Evolutionary conservation across 352 stramenopile genomes (phyloP), one percentile per base, ranked within the genome.

Genomic region (Phytophthora litchii): DNA sequence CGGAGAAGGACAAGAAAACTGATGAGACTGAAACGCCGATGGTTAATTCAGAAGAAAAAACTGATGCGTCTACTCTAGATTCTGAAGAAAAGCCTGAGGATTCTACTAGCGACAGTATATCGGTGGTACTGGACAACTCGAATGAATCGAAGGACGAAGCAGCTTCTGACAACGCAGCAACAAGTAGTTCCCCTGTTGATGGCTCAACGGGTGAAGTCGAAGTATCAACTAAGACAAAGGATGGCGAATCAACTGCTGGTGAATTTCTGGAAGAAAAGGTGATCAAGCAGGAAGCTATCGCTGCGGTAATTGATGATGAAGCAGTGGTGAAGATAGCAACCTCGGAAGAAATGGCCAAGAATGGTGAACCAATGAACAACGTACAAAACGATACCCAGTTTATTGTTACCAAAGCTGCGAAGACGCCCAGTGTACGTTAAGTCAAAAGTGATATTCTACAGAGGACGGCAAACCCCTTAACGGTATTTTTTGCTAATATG

Each of bases 201-300:
- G 46, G 56, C 12, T 40, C 41, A 17, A n/a, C 23, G 13, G n/a
- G 17, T 21, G 9, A 32, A 44, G 17, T 1, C 1, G 23, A 64
- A 31, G 19, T 3, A 10, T 38, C 44, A 9, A 47, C 14, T 12
- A 51, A 51, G n/a, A 19, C 14, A 0, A 67, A 67, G 20, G 29
- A 62, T 1, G 16, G 14, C 44, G 11, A 6, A 12, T 27, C 16
- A 11, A 31, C 44, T n/a, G 34, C 23, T 13, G 32, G 6, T 13
- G 60, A 71, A 41, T 49, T 35, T 51, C 11, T 12, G 5, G 46
- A 54, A 19, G 62, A 78, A 25, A 72, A 72, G 27, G 46, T 71
- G 25, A 59, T 55, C 14, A 58, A 76, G 9, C 54, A 72, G 27
- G 55, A 60, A 21, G 27, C 16, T n/a, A 65, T 70, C 23, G 58